Evolutionary conservation across 177 flowering plant genomes (phyloP), one percentile per base, ranked within the genome.

Genomic region (Tripterygium wilfordii): DNA sequence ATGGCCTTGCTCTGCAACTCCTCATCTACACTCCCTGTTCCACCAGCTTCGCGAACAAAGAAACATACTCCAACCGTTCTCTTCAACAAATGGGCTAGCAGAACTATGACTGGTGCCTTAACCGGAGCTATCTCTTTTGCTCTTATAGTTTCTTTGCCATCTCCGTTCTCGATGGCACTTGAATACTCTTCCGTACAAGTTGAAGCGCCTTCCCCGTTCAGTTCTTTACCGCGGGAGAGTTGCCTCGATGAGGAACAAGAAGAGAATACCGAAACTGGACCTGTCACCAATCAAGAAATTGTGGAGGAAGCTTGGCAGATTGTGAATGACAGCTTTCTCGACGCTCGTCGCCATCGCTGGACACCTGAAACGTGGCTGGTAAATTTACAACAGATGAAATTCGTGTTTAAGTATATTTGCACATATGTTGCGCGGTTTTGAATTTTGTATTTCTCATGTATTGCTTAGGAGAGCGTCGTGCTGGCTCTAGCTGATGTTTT

Each of bases 231-330:
- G 29, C 19, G 79, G 81, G 70, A 3, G 68, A 51, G 31, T n/a
- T n/a, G n/a, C n/a, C n/a, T n/a, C n/a, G 25, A 19, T 1, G 54
- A 42, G 24, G 17, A 14, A 3, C 46, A 8, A 20, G 49, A 38
- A 23, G 45, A 45, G 29, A 28, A 16, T 25, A 14, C 24, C 24
- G 70, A 56, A 33, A 25, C 45, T 12, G 58, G 58, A 23, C 69
- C 81, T 0, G 77, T 65, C 39, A 75, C 76, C 15, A 83, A 88
- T 54, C 76, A 82, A 46, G 83, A 59, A 24, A 74, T 91, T 22
- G 98, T 91, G 20, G 79, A 77, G 64, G 96, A 91, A 63, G 98
- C 96, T 53, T 91, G 96, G 98, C 70, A 80, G 63, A 77, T 88
- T 30, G 94, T 91, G 24, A 77, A 85, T 57, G 96, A 85, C 3